Evolutionary conservation across 306 rosid species (phyloP).

Genomic region (Trifolium subterraneum): DNA sequence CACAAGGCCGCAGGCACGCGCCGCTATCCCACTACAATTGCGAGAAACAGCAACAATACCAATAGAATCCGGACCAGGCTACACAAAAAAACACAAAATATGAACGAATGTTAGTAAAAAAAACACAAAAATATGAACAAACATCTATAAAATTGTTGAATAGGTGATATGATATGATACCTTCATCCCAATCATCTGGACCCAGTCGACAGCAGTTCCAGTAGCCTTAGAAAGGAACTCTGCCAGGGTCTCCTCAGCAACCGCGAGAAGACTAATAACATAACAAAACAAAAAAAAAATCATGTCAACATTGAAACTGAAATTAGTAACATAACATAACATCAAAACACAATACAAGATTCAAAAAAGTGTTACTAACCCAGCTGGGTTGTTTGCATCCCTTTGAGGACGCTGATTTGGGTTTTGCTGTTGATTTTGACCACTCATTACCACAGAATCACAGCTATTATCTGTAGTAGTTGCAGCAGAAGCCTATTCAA

Average conservation of each 20-base stretch:
- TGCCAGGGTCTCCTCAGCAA: slow-evolving; percentile 99
- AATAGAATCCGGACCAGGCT: slow-evolving; percentile 99
- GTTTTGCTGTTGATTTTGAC: slow-evolving; percentile 98
- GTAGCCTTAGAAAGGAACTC: slow-evolving; percentile 99
- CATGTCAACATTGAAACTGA: background rate
- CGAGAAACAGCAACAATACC: slow-evolving; percentile 99
- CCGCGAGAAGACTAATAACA: slow-evolving; percentile 82
- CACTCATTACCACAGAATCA: slow-evolving; percentile 99
- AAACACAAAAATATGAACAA: background rate
- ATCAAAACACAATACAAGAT: background rate
- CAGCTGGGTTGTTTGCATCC: slow-evolving; percentile 99
- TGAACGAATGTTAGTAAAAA: background rate
- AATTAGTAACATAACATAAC: background rate
- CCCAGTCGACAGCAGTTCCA: slow-evolving; percentile 99
- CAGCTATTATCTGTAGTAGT: slow-evolving; percentile 99
- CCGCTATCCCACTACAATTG: slow-evolving; percentile 94
- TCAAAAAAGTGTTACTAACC: slow-evolving; percentile 51
- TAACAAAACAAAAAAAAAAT: background rate
- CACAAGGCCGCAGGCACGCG: slow-evolving; percentile 99
- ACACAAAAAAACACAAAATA: background rate
- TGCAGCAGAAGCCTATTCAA: slow-evolving; percentile 71
- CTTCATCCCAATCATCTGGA: slow-evolving; percentile 99
- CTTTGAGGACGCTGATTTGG: slow-evolving; percentile 93
- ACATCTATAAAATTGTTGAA: background rate
- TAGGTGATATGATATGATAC: slow-evolving; percentile 42